A percentile compares a stretch with the other conserved stretches of the same genome.
phyloP scores from a whole-genome alignment of 371 early-diverging fungal genomes.

The Mortierella polycephala region DNA sequence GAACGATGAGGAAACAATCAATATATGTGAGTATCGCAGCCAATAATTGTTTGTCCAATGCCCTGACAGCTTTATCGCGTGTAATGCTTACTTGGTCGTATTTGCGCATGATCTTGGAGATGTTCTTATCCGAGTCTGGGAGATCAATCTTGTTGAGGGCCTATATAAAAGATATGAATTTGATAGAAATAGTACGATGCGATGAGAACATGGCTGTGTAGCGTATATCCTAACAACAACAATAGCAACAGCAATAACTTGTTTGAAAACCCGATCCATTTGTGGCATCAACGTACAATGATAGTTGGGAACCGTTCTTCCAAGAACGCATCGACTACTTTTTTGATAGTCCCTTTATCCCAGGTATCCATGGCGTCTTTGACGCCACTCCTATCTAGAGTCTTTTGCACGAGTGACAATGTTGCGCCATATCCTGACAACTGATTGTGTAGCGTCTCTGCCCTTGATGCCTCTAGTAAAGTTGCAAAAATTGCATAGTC shows the following conservation, averaged over 20 bases:
- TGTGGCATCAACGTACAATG: slow-evolving; percentile 55
- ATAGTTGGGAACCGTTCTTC: slow-evolving; percentile 84
- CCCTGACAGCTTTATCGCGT: not conserved
- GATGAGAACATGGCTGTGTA: too few species aligned
- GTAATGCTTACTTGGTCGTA: slow-evolving; percentile 63
- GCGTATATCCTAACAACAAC: not conserved
- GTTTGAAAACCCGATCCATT: not conserved
- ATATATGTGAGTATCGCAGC: not conserved
- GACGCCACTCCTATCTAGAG: slow-evolving; percentile 66
- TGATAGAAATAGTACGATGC: not conserved
- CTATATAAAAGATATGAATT: slow-evolving; percentile 16
- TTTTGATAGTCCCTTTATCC: slow-evolving; percentile 66
- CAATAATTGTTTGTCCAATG: not conserved
- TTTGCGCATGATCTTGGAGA: slow-evolving; percentile 75
- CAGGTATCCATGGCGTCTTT: slow-evolving; percentile 69
- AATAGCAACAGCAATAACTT: not conserved
- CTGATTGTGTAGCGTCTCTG: slow-evolving; percentile 71
- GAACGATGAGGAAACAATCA: not conserved
- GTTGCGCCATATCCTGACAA: slow-evolving; percentile 76
- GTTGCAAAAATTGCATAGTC: too few species aligned
- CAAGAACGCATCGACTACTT: slow-evolving; percentile 74
- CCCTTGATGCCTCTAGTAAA: slow-evolving; percentile 54
- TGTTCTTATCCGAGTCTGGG: slow-evolving; percentile 83
- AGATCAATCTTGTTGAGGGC: slow-evolving; percentile 88
- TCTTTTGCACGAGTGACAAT: slow-evolving; percentile 59